Base-by-base conservation (phyloP, 2,329 filamentous ascomycete species). In the Pseudodiploospora longispora region DNA sequence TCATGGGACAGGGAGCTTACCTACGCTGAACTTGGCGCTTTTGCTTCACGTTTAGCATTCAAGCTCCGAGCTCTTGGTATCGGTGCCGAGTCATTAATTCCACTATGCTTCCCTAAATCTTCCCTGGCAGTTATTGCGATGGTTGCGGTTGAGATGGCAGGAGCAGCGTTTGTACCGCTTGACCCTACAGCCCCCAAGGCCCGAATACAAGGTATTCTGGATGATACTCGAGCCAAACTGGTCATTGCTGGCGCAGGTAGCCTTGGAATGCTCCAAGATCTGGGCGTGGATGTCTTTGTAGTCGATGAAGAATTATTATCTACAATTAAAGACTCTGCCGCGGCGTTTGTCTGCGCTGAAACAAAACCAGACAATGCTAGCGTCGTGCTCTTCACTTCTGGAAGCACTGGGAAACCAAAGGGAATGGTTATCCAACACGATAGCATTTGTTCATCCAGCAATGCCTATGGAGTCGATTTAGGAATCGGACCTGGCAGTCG, bases 371-470 rank as follows among this genome's bases (percentile, higher is more conserved):
- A 57, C 57, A 5, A 58, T 63, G 1, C 64, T 68, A 6, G 64
- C 72, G 28, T 74, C 48, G 75, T 82, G 53, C 79, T 82, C 55
- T 82, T 82, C 55, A 83, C 79, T n/a, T 82, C 78, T 1, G 79
- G 79, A n/a, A 82, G 76, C 48, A 82, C 79, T 0, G 79, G 79
- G 6, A 72, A 71, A 45, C 79, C 79, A 2, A 83, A 83, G 62
- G 79, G 79, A 28, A 77, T 82, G 4, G 67, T 80, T 38, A 63
- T 73, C 46, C 66, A 66, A 3, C 71, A 75, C 46, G 60, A 58
- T 31, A 70, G 69, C 43, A 71, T 68, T 45, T 66, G 67, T 27
- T 69, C 67, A 38, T 68, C 69, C 34, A 65, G 67, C 6, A 49
- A 68, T 10, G 67, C 68, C 2, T 61, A 69, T 28, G 65, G 62